Conservation (phyloP, 163 green algal species). For the Volvox carteri region DNA sequence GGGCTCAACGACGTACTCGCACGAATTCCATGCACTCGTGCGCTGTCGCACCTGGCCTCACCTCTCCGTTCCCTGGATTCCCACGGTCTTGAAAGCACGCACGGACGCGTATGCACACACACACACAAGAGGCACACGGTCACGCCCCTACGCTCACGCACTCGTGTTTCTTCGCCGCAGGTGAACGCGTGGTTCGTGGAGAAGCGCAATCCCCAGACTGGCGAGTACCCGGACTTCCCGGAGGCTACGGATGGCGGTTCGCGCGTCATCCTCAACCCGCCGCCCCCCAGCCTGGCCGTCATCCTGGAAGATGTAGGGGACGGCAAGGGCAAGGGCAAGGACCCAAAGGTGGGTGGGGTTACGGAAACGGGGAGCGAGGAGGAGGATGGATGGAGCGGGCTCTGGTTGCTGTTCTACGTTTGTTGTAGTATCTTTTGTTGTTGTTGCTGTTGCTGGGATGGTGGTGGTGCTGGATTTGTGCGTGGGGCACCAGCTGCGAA, state of each 20-base stretch:
- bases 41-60: no score
- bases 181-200: constrained; percentile 93
- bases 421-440: no score
- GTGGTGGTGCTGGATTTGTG: no score
- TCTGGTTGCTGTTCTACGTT: neutral
- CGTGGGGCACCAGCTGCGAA: no score
- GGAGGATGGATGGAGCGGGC: neutral
- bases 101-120: no score
- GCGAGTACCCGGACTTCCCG: constrained; percentile 89
- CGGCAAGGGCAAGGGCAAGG: constrained; percentile 65
- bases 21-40: no score
- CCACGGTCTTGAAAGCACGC: no score
- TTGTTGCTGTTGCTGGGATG: no score
- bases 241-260: constrained; percentile 82
- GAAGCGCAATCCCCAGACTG: constrained; percentile 84
- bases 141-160: no score
- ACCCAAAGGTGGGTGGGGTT: constrained; percentile 38
- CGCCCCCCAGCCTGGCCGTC: constrained; percentile 66
- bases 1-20: no score
- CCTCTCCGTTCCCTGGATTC: no score
- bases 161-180: neutral
- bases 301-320: constrained; percentile 61
- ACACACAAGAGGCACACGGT: no score
- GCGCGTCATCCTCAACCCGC: constrained; percentile 82
- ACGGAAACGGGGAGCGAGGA: neutral